These are phyloP conservation scores for Vicia villosa DNA, from an alignment of 306 rosid genomes.

Conservation along the genomic window DNA sequence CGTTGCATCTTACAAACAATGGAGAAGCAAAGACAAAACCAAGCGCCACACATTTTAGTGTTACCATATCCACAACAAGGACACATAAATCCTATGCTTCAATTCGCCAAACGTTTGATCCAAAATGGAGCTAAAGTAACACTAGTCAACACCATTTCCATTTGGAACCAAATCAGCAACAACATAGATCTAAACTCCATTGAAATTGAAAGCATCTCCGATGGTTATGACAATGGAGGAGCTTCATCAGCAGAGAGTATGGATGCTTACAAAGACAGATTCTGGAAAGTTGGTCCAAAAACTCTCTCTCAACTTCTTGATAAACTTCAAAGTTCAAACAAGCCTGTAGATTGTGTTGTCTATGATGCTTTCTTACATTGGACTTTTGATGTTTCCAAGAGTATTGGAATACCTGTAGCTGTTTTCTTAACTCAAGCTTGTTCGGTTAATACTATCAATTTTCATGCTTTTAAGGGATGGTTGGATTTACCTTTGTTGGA, in stretches of 20 bases:
- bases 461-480: background rate
- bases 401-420: background rate
- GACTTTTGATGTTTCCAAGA: conserved; percentile 9
- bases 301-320: background rate
- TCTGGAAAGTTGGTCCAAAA: background rate
- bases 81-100: background rate
- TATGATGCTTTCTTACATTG: conserved; percentile 2
- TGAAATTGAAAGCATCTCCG: background rate
- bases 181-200: background rate
- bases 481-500: background rate
- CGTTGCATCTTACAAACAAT: no score
- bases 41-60: background rate
- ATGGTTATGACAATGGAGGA: background rate
- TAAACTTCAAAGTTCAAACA: background rate
- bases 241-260: background rate
- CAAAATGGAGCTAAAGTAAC: background rate
- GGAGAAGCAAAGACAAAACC: background rate
- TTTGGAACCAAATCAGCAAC: background rate
- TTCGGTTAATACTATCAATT: background rate
- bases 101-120: background rate
- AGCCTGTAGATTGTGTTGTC: background rate
- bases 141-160: background rate
- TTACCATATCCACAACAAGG: background rate
- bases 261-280: background rate
- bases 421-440: conserved; percentile 4